These are phyloP conservation scores for Populus simonii DNA, from an alignment of 345 rosid species.

Conservation along the genomic window DNA sequence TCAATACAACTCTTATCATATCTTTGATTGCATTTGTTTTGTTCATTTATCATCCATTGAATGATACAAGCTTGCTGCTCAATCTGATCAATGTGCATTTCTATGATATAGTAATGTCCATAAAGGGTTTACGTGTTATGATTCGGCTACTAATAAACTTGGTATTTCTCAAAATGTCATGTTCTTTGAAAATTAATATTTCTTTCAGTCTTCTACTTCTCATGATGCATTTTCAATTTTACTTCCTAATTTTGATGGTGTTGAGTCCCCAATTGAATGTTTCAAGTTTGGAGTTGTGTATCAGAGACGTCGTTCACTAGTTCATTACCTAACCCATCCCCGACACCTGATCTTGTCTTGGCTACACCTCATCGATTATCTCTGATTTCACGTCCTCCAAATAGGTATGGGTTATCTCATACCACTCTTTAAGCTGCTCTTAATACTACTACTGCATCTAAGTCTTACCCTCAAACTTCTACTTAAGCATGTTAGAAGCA, in stretches of 20 bases:
- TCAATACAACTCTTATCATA: neutral
- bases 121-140: neutral
- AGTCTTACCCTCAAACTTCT: neutral
- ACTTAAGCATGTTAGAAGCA: neutral
- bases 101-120: neutral
- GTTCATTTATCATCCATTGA: neutral
- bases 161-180: neutral
- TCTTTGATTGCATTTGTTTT: neutral
- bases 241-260: too few relatives aligned
- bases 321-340: too few relatives aligned
- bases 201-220: too few relatives aligned
- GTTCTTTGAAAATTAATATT: neutral
- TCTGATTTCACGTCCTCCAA: too few relatives aligned
- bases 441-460: neutral
- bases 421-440: neutral
- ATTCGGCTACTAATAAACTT: neutral
- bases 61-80: neutral
- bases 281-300: too few relatives aligned
- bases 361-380: neutral
- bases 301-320: too few relatives aligned
- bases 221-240: too few relatives aligned
- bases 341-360: neutral
- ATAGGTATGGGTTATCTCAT: neutral
- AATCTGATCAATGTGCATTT: neutral
- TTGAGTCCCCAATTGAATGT: too few relatives aligned